Base-by-base conservation (phyloP, 2,329 filamentous ascomycete species). In the Colletotrichum gloeosporioides region DNA sequence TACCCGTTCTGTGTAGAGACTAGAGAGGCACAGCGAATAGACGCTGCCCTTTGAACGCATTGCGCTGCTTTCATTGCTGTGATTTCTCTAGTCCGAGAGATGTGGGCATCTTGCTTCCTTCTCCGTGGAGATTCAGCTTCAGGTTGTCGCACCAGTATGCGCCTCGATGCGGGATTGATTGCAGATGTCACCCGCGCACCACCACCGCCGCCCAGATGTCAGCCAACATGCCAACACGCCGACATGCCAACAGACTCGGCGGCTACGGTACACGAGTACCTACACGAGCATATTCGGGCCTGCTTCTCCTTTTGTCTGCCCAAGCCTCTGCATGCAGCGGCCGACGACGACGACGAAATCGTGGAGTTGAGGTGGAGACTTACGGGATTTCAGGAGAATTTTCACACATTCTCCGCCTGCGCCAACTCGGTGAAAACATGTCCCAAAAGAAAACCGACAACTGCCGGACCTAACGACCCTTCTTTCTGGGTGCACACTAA, bases 81-180 rank as follows among this genome's bases (percentile, higher is more conserved):
- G 16, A 64, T 36, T 34, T 25, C n/a, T 39, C 32, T 16, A 29
- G 44, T 39, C 22, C 62, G n/a, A 34, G 32, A 64, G 13, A 16
- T 32, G n/a, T 34, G 25, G 62, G 62, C 13, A 44, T 44, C 34
- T n/a, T 62, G 53, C 10, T 44, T 36, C n/a, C 31, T 34, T 31
- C 34, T 62, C 34, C 13, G 25, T 25, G 39, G 44, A 66, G 44
- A 62, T 71, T 66, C 49, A 44, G 69, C 61, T 71, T 71, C 69
- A 71, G 69, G 44, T 27, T n/a, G 69, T 71, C 69, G 69, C 69
- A 66, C 69, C 69, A 71, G 16, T 32, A 29, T 34, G 69, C 69
- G 69, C 61, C 69, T 66, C 61, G 63, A 49, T 71, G 69, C 69
- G 22, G 69, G 18, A 53, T 32, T 66, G 44, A n/a, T 22, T 66